These are phyloP conservation scores for Clavaria fumosa DNA, from an alignment of 768 basidiomycete genomes.

Conservation along the genomic window DNA sequence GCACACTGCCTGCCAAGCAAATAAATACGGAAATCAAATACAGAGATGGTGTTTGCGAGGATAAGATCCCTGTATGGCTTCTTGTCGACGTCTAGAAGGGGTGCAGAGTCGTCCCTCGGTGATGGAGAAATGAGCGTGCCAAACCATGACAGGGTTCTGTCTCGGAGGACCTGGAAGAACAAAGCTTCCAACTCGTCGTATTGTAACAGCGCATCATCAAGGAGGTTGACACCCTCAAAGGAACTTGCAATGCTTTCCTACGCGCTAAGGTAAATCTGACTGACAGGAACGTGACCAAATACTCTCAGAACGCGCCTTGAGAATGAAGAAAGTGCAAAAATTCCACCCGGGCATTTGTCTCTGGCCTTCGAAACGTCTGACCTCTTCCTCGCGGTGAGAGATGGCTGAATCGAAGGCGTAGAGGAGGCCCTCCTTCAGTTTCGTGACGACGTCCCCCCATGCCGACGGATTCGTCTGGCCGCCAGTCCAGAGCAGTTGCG, in stretches of 20 bases:
- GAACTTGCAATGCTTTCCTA: slow-evolving; percentile 91
- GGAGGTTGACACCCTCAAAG: slow-evolving; percentile 78
- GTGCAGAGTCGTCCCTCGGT: slow-evolving; percentile 60
- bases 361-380: slow-evolving; percentile 78
- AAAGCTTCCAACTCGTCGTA: slow-evolving; percentile 86
- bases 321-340: slow-evolving; percentile 91
- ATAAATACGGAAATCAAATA: slow-evolving; percentile 90
- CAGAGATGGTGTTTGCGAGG: slow-evolving; percentile 75
- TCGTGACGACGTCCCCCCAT: slow-evolving; percentile 81
- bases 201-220: slow-evolving; percentile 77
- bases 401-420: slow-evolving; percentile 71
- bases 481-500: slow-evolving; percentile 61
- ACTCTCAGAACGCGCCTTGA: slow-evolving; percentile 46
- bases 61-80: slow-evolving; percentile 87
- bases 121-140: slow-evolving; percentile 62
- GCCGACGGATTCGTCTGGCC: slow-evolving; percentile 58
- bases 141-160: slow-evolving; percentile 86
- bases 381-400: slow-evolving; percentile 73
- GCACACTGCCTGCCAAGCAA: slow-evolving; percentile 75
- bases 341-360: slow-evolving; percentile 95
- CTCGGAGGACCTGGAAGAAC: slow-evolving; percentile 59
- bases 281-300: slow-evolving; percentile 1
- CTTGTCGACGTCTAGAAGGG: slow-evolving; percentile 60
- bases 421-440: slow-evolving; percentile 83
- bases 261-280: neutral